Percentiles rank a stretch among this genome's conserved stretches.
Evolutionary conservation across 768 basidiomycete species (phyloP).

Genomic region (Zangia roseola): DNA sequence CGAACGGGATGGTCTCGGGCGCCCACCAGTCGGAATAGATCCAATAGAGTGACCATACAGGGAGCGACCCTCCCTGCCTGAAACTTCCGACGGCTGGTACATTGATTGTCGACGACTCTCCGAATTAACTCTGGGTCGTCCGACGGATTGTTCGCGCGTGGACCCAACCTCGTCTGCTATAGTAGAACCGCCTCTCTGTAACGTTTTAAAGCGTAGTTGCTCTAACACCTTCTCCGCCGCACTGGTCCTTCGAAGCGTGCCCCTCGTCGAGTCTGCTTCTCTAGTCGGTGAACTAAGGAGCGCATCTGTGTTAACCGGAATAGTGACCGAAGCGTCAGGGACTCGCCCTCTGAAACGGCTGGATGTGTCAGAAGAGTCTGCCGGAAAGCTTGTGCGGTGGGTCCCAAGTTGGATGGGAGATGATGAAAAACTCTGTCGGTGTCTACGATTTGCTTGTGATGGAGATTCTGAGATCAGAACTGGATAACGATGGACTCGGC

Average conservation of each 20-base stretch:
- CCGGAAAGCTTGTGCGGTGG: conserved; percentile 8
- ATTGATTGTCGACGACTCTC: conserved; percentile 27
- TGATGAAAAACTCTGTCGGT: conserved; percentile 31
- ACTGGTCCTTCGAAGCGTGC: conserved; percentile 49
- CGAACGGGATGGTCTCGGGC: conserved; percentile 54
- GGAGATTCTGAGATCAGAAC: conserved; percentile 52
- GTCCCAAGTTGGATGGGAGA: conserved; percentile 10
- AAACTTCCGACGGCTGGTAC: conserved; percentile 23
- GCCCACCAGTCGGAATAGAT: conserved; percentile 36
- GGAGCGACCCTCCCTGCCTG: conserved; percentile 21
- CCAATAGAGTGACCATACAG: conserved; percentile 23
- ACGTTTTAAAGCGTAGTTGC: conserved; percentile 56
- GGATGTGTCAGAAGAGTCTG: conserved; percentile 13
- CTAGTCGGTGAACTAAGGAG: conserved; percentile 24
- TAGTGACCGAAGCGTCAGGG: conserved; percentile 21
- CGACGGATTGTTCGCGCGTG: conserved; percentile 18
- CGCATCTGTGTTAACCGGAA: conserved; percentile 18
- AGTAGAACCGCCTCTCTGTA: conserved; percentile 42
- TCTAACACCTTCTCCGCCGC: conserved; percentile 70
- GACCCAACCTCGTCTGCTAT: conserved; percentile 14
- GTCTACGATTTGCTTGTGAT: conserved; percentile 23
- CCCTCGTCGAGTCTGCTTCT: conserved; percentile 35
- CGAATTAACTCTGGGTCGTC: conserved; percentile 29
- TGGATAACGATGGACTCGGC: conserved; percentile 92
- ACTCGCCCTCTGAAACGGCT: conserved; percentile 21